Conservation (phyloP, 1,284 basidiomycete species). For the Tetrapyrgos nigripes region DNA sequence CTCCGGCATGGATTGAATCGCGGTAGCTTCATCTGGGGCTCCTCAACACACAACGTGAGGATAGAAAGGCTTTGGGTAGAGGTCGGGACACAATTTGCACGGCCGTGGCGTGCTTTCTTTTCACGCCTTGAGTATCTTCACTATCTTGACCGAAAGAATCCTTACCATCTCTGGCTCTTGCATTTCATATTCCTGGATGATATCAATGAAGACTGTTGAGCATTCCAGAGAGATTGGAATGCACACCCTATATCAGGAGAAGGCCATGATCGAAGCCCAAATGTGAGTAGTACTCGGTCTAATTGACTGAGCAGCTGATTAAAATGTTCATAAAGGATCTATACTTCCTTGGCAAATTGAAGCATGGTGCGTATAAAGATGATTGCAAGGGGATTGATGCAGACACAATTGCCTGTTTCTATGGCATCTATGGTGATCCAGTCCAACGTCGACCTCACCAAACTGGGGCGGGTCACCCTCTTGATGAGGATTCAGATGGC, state of each 20-base stretch:
- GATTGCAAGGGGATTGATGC: neutral
- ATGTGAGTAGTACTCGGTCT: neutral
- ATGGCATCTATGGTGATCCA: no score
- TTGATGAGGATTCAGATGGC: neutral
- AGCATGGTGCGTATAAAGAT: neutral
- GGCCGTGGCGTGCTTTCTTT: conserved; percentile 48
- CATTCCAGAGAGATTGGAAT: conserved; percentile 47
- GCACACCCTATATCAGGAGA: conserved; percentile 39
- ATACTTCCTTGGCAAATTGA: neutral
- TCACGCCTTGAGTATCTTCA: conserved; percentile 40
- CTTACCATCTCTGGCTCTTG: conserved; percentile 49
- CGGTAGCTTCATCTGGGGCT: conserved; percentile 44
- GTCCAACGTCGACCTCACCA: no score
- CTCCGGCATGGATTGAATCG: conserved; percentile 27
- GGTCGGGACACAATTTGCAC: conserved; percentile 40
- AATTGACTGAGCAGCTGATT: neutral
- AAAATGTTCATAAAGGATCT: neutral
- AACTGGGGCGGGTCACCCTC: no score
- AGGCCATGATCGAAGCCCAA: conserved; percentile 17
- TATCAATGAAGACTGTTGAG: conserved; percentile 45
- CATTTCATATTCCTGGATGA: conserved; percentile 45
- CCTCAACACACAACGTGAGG: conserved; percentile 42
- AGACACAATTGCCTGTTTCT: no score
- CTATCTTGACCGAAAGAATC: conserved; percentile 33
- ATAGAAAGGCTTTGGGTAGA: conserved; percentile 54